phyloP scores from a whole-genome alignment of 768 basidiomycete species.

The Leucosporidium yakuticum region DNA sequence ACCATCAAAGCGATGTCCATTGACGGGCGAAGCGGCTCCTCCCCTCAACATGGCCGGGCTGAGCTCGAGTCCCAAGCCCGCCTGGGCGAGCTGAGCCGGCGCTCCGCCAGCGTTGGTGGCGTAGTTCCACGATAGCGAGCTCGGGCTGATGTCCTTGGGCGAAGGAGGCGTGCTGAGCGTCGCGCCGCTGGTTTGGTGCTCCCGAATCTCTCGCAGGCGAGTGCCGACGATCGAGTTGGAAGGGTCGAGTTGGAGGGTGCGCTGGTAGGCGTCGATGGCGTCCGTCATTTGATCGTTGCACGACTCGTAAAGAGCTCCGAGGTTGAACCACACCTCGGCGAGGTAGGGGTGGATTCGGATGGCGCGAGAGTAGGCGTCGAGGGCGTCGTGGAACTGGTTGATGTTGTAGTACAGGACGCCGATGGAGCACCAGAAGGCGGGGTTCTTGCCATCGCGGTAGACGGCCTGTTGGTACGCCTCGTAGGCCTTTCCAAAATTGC shows the following conservation, averaged over 20 bases:
- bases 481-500: slow-evolving; percentile 99
- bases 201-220: slow-evolving; percentile 31
- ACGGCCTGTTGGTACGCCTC: slow-evolving; percentile 99
- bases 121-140: slow-evolving; percentile 31
- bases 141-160: slow-evolving; percentile 37
- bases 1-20: slow-evolving; percentile 20
- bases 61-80: slow-evolving; percentile 22
- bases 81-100: slow-evolving; percentile 16
- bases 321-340: slow-evolving; percentile 89
- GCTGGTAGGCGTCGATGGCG: slow-evolving; percentile 95
- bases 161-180: slow-evolving; percentile 28
- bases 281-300: slow-evolving; percentile 99
- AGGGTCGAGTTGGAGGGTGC: slow-evolving; percentile 90
- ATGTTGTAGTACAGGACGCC: slow-evolving; percentile 99
- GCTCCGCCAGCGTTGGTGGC: slow-evolving; percentile 30
- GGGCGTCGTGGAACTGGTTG: slow-evolving; percentile 97
- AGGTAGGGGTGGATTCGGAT: slow-evolving; percentile 99
- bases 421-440: slow-evolving; percentile 99
- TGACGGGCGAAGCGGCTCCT: slow-evolving; percentile 10
- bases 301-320: slow-evolving; percentile 91
- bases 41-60: slow-evolving; percentile 12
- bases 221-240: slow-evolving; percentile 73
- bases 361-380: slow-evolving; percentile 97
- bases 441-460: slow-evolving; percentile 96
- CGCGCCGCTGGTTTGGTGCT: slow-evolving; percentile 29